Conservation (phyloP, 2,329 filamentous ascomycete species). For the Aspergillus latus region DNA sequence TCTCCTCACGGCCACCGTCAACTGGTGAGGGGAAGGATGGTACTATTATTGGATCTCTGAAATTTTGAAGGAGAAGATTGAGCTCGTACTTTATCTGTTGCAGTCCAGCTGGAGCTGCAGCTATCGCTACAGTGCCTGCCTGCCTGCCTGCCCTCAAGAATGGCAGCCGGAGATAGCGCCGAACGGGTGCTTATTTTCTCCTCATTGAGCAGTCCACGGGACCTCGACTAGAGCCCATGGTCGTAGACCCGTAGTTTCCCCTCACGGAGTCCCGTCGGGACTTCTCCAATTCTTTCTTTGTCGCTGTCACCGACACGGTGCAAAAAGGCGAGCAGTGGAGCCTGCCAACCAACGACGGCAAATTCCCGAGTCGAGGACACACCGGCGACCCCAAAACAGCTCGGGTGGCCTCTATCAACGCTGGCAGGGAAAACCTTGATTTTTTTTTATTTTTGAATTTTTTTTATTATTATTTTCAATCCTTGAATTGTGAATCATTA, state of each 20-base stretch:
- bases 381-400: slow-evolving; percentile 42
- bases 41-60: background rate
- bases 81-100: background rate
- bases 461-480: slow-evolving; percentile 12
- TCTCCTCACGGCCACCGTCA: background rate
- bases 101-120: background rate
- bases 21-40: background rate
- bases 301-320: background rate
- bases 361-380: slow-evolving; percentile 22
- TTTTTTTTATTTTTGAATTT: slow-evolving; percentile 12
- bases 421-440: slow-evolving; percentile 13
- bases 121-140: background rate
- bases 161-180: background rate
- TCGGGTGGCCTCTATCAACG: slow-evolving; percentile 12
- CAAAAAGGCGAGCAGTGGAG: slow-evolving; percentile 2
- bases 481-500: slow-evolving; percentile 10
- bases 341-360: slow-evolving; percentile 3
- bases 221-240: no score
- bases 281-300: slow-evolving; percentile 2
- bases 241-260: slow-evolving; percentile 2
- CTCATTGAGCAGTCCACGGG: slow-evolving; percentile 12
- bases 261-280: background rate
- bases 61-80: background rate
- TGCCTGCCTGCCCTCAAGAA: background rate
- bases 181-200: slow-evolving; percentile 15